Percentiles rank a stretch among this genome's conserved stretches.
These are phyloP conservation scores for Bryoglossum gracile DNA, from an alignment of 495 filamentous ascomycete species.

Conservation along the genomic window DNA sequence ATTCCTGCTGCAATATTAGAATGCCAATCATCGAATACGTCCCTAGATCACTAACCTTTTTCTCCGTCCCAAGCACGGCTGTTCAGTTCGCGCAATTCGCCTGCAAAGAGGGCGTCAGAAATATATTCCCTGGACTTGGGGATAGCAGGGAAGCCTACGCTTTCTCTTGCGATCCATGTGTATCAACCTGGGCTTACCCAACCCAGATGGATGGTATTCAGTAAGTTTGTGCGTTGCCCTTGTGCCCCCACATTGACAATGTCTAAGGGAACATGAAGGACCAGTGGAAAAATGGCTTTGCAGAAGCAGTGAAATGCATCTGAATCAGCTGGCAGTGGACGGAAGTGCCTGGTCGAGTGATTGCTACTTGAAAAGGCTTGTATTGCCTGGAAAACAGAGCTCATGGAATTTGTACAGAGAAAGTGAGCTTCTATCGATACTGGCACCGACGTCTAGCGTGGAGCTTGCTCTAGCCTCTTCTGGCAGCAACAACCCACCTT, in stretches of 20 bases:
- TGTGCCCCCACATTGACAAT: constrained; percentile 24
- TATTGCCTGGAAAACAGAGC: too few species aligned
- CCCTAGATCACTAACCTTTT: constrained; percentile 49
- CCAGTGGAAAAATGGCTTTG: constrained; percentile 18
- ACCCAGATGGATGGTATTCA: neutral
- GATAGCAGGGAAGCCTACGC: constrained; percentile 44
- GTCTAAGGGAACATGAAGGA: constrained; percentile 22
- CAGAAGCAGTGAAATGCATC: constrained; percentile 28
- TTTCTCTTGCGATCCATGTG: constrained; percentile 79
- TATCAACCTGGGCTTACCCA: constrained; percentile 8
- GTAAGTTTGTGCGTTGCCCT: constrained; percentile 11
- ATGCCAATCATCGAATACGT: constrained; percentile 9
- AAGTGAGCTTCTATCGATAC: neutral
- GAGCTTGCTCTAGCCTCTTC: neutral
- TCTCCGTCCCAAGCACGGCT: constrained; percentile 81
- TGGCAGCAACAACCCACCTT: neutral
- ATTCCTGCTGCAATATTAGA: constrained; percentile 48
- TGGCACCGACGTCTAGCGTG: neutral
- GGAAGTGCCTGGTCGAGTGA: constrained; percentile 2
- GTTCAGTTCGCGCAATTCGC: constrained; percentile 85
- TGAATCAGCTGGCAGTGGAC: constrained; percentile 17
- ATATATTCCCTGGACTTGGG: constrained; percentile 7
- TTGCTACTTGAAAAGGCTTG: too few species aligned
- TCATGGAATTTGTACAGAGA: too few species aligned
- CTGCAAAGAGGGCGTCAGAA: constrained; percentile 41